Conservation (phyloP, 148 eudicot species). For the Silene conica region DNA sequence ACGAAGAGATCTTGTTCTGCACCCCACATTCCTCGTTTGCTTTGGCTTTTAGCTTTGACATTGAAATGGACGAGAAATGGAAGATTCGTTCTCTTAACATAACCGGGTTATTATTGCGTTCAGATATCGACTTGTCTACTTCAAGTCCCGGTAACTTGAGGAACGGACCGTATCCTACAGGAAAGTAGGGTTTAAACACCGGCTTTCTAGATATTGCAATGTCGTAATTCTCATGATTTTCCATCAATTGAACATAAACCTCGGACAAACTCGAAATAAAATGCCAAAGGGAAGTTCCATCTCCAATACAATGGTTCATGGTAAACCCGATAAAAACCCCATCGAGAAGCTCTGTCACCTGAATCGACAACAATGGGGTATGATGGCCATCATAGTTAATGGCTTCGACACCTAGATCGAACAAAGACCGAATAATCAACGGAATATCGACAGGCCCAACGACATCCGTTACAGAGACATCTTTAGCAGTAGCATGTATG, state of each 20-base stretch:
- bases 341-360: slow-evolving; percentile 30
- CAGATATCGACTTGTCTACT: neutral
- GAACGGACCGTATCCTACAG: neutral
- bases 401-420: slow-evolving; percentile 19
- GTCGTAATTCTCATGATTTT: neutral
- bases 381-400: slow-evolving; percentile 47
- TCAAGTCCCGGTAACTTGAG: slow-evolving; percentile 6
- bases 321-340: slow-evolving; percentile 26
- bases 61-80: slow-evolving; percentile 10
- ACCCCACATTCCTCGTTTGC: slow-evolving; percentile 26
- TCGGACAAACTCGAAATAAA: slow-evolving; percentile 20
- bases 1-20: slow-evolving; percentile 49
- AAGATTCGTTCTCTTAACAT: slow-evolving; percentile 20
- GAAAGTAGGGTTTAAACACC: neutral
- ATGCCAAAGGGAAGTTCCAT: slow-evolving; percentile 23
- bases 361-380: slow-evolving; percentile 44
- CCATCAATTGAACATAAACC: neutral
- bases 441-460: slow-evolving; percentile 25
- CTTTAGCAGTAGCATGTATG: slow-evolving; percentile 29
- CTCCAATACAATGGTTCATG: slow-evolving; percentile 22
- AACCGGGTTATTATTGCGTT: neutral
- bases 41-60: neutral
- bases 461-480: slow-evolving; percentile 25
- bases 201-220: neutral
- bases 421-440: slow-evolving; percentile 24